These are phyloP conservation scores for Yamadazyma philogaea DNA, from an alignment of 805 yeast species.

Conservation along the genomic window DNA sequence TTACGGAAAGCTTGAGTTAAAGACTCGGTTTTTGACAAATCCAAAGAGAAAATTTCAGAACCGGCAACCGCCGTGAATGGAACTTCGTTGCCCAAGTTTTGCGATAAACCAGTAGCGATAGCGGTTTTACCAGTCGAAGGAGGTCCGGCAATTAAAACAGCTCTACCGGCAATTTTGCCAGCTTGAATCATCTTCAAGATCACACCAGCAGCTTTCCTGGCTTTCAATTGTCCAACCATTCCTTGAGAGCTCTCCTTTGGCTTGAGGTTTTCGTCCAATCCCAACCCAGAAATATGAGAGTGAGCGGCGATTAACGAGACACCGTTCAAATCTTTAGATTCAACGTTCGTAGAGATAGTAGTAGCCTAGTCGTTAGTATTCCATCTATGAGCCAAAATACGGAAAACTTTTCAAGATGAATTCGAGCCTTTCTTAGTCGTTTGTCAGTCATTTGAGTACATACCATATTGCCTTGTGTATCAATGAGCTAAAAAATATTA, in stretches of 20 bases:
- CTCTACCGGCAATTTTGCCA: constrained; percentile 95
- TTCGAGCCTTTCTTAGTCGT: no score
- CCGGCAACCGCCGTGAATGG: constrained; percentile 97
- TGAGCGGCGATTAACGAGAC: constrained; percentile 92
- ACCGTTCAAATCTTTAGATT: constrained; percentile 35
- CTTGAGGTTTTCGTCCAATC: constrained; percentile 86
- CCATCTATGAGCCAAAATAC: neutral
- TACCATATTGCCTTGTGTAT: constrained; percentile 3
- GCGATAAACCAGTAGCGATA: constrained; percentile 88
- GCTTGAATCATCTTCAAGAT: constrained; percentile 89
- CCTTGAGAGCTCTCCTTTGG: constrained; percentile 84
- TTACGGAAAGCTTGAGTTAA: constrained; percentile 94
- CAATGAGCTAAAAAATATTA: constrained; percentile 3
- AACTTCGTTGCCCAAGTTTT: constrained; percentile 70
- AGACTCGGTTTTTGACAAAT: constrained; percentile 92
- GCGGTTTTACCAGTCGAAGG: constrained; percentile 99
- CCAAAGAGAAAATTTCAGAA: constrained; percentile 88
- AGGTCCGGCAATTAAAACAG: constrained; percentile 94
- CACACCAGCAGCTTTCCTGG: constrained; percentile 94
- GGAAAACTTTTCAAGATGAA: no score
- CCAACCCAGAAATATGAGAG: constrained; percentile 94
- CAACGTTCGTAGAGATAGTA: constrained; percentile 31
- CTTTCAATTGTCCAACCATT: constrained; percentile 95
- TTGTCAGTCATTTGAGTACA: neutral
- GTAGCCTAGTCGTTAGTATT: constrained; percentile 16